These are phyloP conservation scores for Termitomyces sp. DNA, from an alignment of 768 basidiomycete species.

Conservation along the genomic window DNA sequence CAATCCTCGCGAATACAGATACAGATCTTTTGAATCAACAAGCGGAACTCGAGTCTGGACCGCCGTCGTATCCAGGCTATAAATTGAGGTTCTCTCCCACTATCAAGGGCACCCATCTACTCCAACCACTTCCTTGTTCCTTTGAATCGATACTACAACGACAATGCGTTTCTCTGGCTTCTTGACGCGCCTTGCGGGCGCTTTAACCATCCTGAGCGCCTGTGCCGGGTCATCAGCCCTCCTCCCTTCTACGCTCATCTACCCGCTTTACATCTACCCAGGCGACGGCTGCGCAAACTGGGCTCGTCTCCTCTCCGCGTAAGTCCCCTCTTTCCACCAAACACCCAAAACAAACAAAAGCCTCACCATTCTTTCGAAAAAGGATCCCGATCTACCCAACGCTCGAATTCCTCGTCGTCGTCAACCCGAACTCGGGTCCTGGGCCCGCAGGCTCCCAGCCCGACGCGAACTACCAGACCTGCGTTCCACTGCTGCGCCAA, in stretches of 20 bases:
- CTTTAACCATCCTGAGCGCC: not conserved
- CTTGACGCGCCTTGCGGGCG: not conserved
- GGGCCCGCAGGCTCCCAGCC: conserved; percentile 21
- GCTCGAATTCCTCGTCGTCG: conserved; percentile 23
- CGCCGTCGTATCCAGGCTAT: not conserved
- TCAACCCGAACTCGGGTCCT: conserved; percentile 28
- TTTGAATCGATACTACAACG: not conserved
- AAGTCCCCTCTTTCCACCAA: not conserved
- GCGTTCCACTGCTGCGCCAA: conserved; percentile 16
- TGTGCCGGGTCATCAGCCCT: not conserved
- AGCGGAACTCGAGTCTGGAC: not conserved
- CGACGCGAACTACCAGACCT: conserved; percentile 23
- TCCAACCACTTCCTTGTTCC: not conserved
- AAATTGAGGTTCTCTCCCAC: not conserved
- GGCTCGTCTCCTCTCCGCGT: conserved; percentile 21
- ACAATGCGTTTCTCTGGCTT: not conserved
- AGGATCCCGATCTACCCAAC: conserved; percentile 23
- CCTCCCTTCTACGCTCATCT: conserved; percentile 20
- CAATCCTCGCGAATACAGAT: not conserved
- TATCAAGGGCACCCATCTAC: not conserved
- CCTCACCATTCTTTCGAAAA: not conserved
- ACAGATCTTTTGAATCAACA: not conserved
- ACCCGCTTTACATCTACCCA: conserved; percentile 28
- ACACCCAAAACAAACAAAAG: not conserved
- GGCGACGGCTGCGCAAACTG: conserved; percentile 18